Evolutionary conservation across 768 basidiomycete species (phyloP), one percentile per base, ranked within the genome.

Genomic region (Macrocybe gigantea): DNA sequence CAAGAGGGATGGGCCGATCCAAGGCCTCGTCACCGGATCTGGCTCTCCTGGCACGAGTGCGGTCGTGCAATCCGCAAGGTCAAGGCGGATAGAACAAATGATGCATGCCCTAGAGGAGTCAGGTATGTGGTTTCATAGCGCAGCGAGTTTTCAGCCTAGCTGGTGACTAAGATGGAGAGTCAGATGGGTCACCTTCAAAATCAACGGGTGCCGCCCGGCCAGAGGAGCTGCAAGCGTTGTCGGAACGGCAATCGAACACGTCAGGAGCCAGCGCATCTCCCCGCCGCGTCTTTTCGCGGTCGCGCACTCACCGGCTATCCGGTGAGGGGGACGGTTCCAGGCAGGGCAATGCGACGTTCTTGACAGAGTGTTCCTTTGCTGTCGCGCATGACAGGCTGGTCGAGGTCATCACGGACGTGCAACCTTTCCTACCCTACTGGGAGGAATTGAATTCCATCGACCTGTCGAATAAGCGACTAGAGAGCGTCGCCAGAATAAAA

Each of bases 331-430:
- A 60, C 54, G 55, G 59, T 49, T 33, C 42, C 11, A 57, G 56
- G 55, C 69, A 61, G 44, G 60, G 63, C 22, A 71, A 74, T 53
- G 73, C 62, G 38, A 77, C 78, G 5, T 78, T 95, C 70, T 72
- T 98, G 53, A 98, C 95, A 8, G 94, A 98, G 61, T 97, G 94
- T 61, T 97, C 94, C 37, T 99, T 99, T 61, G 92, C 81, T 11
- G 83, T 97, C 38, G 79, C 93, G n/a, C 90, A 91, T 57, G 95
- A 97, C 61, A 79, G 80, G 39, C 78, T 99, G 5, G 86, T 98
- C 1, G 81, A 89, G 63, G 83, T 90, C 57, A 91, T 99, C 60
- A 97, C 94, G 38, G 93, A 97, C 58, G 82, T 93, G 9, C 86
- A 93, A 60, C 93, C 94, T 13, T 96, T 89, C 64, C 91, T 93